phyloP scores from a whole-genome alignment of 495 filamentous ascomycete species.

The Aspergillus egyptiacus region DNA sequence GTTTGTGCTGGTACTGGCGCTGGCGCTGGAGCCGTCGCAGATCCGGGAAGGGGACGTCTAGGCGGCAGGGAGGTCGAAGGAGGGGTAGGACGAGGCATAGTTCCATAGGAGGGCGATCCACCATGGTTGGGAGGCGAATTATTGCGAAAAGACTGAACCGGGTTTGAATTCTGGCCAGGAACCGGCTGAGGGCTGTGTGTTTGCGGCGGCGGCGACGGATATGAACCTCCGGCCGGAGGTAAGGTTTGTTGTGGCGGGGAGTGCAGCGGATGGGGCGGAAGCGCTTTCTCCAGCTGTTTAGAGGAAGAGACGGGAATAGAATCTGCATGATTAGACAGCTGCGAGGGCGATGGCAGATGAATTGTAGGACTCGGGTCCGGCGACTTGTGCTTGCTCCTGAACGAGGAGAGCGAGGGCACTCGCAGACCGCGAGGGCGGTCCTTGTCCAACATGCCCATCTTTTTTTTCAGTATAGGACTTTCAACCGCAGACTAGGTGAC shows the following conservation, averaged over 20 bases:
- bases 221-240: slow-evolving; percentile 1
- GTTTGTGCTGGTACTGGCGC: background rate
- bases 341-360: slow-evolving; percentile 12
- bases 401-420: slow-evolving; percentile 33
- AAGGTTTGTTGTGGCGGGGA: slow-evolving; percentile 10
- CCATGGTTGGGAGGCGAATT: background rate
- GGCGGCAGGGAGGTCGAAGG: background rate
- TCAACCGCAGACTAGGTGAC: too few relatives aligned
- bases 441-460: slow-evolving; percentile 37
- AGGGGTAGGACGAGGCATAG: slow-evolving; percentile 3
- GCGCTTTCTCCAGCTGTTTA: slow-evolving; percentile 21
- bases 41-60: slow-evolving; percentile 2
- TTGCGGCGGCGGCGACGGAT: slow-evolving; percentile 6
- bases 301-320: slow-evolving; percentile 14
- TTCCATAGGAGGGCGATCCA: background rate
- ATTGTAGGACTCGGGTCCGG: slow-evolving; percentile 5
- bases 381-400: slow-evolving; percentile 22
- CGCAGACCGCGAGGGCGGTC: slow-evolving; percentile 37
- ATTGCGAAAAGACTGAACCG: background rate
- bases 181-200: background rate
- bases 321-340: slow-evolving; percentile 7
- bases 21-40: background rate
- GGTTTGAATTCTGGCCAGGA: background rate
- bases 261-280: slow-evolving; percentile 27
- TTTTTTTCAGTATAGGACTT: slow-evolving; percentile 3